phyloP scores from a whole-genome alignment of 768 basidiomycete species.

The Mycena belliarum region DNA sequence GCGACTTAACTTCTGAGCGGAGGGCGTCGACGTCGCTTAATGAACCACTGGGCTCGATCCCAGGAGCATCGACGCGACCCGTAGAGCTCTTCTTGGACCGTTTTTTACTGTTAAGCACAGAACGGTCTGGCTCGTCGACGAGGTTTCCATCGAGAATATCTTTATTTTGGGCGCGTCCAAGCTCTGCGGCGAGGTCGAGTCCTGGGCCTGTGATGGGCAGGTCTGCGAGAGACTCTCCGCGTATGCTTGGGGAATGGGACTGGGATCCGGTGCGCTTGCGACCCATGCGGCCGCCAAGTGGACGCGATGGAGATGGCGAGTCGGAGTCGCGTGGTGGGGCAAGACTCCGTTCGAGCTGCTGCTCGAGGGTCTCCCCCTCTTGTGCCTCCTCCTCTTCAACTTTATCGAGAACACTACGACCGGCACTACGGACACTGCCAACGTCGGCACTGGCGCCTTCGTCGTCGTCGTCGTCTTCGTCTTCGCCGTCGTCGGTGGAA shows the following conservation, averaged over 20 bases:
- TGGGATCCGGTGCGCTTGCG: constrained; percentile 55
- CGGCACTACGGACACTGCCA: constrained; percentile 57
- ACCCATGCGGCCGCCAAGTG: constrained; percentile 41
- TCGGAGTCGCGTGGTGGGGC: constrained; percentile 35
- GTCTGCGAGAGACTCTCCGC: constrained; percentile 83
- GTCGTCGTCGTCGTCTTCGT: constrained; percentile 42
- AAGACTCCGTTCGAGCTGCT: constrained; percentile 39
- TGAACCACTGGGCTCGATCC: constrained; percentile 44
- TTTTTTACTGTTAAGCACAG: constrained; percentile 49
- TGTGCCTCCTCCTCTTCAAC: constrained; percentile 54
- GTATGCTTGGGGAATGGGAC: constrained; percentile 47
- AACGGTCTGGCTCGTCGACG: constrained; percentile 52
- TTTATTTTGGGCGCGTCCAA: constrained; percentile 90
- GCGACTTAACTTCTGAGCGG: constrained; percentile 82
- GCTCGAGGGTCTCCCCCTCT: constrained; percentile 40
- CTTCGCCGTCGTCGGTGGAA: constrained; percentile 40
- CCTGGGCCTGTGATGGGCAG: constrained; percentile 88
- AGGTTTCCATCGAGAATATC: constrained; percentile 64
- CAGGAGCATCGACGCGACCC: constrained; percentile 35
- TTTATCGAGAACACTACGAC: constrained; percentile 60
- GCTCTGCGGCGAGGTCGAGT: constrained; percentile 87
- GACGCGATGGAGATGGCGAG: constrained; percentile 42
- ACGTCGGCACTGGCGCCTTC: constrained; percentile 46
- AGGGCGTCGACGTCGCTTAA: constrained; percentile 72
- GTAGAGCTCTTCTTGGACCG: constrained; percentile 49